Conservation (phyloP, 805 yeast species). For the Metschnikowia cerradonensis region DNA sequence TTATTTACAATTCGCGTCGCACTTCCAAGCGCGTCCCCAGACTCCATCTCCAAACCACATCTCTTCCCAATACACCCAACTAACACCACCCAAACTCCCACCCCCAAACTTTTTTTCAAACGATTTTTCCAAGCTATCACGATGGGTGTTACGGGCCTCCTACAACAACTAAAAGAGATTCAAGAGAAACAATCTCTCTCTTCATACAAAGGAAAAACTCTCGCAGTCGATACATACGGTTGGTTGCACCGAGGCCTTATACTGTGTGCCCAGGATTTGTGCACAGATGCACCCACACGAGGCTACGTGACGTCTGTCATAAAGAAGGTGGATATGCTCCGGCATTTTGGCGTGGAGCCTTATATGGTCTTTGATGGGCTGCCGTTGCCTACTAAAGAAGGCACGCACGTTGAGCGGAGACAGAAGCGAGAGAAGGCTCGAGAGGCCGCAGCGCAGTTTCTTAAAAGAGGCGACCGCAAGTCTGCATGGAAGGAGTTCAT, state of each 20-base stretch:
- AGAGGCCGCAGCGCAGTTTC: conserved; percentile 49
- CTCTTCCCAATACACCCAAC: neutral
- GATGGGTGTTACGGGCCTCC: conserved; percentile 84
- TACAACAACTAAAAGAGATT: conserved; percentile 73
- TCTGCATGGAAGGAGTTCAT: conserved; percentile 66
- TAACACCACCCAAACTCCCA: too few species aligned
- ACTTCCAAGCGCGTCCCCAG: neutral
- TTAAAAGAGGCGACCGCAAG: conserved; percentile 50
- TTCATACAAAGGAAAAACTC: conserved; percentile 62
- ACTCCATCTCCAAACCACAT: neutral
- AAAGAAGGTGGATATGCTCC: conserved; percentile 62
- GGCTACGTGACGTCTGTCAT: conserved; percentile 67
- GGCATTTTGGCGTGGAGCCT: conserved; percentile 67
- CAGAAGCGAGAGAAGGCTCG: conserved; percentile 55
- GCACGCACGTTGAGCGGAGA: conserved; percentile 65
- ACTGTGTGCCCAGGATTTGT: conserved; percentile 80
- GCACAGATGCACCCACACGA: conserved; percentile 65
- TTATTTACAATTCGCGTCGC: conserved; percentile 1
- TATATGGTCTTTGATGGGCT: conserved; percentile 94
- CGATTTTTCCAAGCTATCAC: neutral
- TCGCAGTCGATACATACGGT: conserved; percentile 94
- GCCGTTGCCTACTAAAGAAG: conserved; percentile 69
- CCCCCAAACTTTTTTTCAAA: too few species aligned
- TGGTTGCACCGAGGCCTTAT: conserved; percentile 91
- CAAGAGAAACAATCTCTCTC: conserved; percentile 57